Evolutionary conservation across 2,329 filamentous ascomycete genomes (phyloP).

Genomic region (Colletotrichum tropicicola): DNA sequence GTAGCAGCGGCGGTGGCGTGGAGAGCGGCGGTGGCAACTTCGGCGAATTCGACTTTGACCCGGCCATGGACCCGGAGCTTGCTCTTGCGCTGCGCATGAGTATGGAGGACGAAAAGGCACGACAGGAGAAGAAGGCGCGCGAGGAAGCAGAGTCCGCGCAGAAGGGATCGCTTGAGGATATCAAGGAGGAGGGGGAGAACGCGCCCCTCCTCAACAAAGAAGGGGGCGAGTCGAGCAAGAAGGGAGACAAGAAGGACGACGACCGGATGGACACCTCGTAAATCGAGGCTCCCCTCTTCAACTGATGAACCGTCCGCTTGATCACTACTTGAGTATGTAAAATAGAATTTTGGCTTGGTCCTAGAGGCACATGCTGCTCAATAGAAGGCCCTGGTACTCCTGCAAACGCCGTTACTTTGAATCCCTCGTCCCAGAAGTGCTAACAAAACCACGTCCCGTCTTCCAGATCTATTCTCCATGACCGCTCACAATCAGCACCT

Average conservation of each 20-base stretch:
- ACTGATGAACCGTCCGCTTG: conserved; percentile 10
- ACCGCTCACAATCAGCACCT: conserved; percentile 22
- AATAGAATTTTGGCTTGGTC: conserved; percentile 29
- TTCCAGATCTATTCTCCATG: neutral
- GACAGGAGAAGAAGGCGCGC: conserved; percentile 85
- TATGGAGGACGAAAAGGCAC: conserved; percentile 96
- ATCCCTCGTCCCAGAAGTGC: neutral
- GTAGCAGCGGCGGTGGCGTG: conserved; percentile 55
- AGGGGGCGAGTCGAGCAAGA: conserved; percentile 58
- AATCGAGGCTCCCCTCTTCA: neutral
- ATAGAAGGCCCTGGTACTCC: conserved; percentile 27
- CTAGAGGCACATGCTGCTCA: conserved; percentile 21
- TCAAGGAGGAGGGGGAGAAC: conserved; percentile 81
- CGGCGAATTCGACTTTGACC: conserved; percentile 84
- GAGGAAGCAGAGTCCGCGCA: conserved; percentile 77
- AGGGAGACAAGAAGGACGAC: conserved; percentile 54
- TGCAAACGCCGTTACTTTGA: conserved; percentile 23
- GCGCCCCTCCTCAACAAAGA: conserved; percentile 71
- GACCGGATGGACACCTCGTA: conserved; percentile 95
- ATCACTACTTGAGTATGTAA: conserved; percentile 26
- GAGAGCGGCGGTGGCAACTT: conserved; percentile 72
- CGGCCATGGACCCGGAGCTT: conserved; percentile 89
- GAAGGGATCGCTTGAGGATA: conserved; percentile 81
- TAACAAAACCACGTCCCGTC: neutral
- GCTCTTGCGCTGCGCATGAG: conserved; percentile 96